Evolutionary conservation across 2,329 filamentous ascomycete species (phyloP), one percentile per base, ranked within the genome.

Genomic region (Tolypocladium inflatum): DNA sequence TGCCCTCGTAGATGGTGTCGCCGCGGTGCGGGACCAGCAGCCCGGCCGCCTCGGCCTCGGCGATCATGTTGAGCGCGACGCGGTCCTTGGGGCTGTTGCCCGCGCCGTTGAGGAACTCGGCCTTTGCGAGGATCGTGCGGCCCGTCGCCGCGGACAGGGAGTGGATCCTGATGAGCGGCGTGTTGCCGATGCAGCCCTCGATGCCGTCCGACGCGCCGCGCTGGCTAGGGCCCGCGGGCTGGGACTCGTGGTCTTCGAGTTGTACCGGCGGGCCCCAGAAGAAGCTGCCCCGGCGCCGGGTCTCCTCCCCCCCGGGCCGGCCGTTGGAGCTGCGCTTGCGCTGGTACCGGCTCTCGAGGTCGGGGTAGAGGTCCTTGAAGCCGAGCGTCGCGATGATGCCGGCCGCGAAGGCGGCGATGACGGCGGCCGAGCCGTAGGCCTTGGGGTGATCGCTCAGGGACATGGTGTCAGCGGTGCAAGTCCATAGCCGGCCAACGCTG

Each of bases 1-100:
- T 99, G 63, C 94, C 94, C 76, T 99, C 94, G 73, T 97, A 99
- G 67, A 99, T 91, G 50, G 90, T 95, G 71, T 99, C 94, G 61
- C 93, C 93, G 26, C 88, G 86, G 64, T 88, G 79, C 0, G 94
- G 93, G 0, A 80, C 81, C 52, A 99, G 75, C 21, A 92, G 78
- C 2, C 91, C 91, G 54, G 82, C 76, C 61, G 84, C 80, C 78
- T 99, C 94, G 50, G 92, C 94, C 71, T 86, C 75, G 51, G 84
- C 76, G 70, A 99, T 96, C 79, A 97, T 95, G 73, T 83, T 89
- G 42, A 97, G 80, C 1, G 94, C 94, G 17, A 99, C 94, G 56
- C 94, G 85, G 73, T 99, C 94, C 73, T 99, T 99, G 45, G 94
- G 92, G 65, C 89, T 94, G 66, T 90, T 90, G 19, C 94, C 94